Evolutionary conservation across 805 yeast genomes (phyloP).

Genomic region (Nakazawaea molendinolei): DNA sequence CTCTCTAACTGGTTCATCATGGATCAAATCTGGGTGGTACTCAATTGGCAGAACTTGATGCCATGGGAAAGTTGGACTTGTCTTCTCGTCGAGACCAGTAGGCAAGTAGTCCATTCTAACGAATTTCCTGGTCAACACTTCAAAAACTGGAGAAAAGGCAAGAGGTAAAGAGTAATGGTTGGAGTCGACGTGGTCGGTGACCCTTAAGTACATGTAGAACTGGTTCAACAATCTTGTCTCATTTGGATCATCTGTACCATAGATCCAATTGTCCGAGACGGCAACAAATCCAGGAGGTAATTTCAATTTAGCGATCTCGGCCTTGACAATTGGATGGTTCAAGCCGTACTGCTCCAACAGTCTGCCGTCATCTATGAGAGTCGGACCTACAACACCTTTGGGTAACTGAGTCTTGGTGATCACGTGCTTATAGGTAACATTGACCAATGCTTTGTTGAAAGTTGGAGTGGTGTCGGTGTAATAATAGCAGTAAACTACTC

Average conservation of each 20-base stretch:
- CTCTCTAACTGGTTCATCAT: constrained; percentile 46
- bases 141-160: constrained; percentile 69
- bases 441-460: constrained; percentile 68
- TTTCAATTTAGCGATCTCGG: constrained; percentile 61
- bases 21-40: constrained; percentile 61
- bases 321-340: constrained; percentile 50
- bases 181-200: constrained; percentile 60
- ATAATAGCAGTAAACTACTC: constrained; percentile 65
- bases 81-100: constrained; percentile 57
- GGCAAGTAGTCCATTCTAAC: constrained; percentile 72
- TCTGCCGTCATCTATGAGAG: constrained; percentile 56
- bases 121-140: constrained; percentile 50
- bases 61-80: constrained; percentile 54
- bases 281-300: constrained; percentile 49
- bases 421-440: constrained; percentile 55
- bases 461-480: constrained; percentile 39
- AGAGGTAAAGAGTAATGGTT: constrained; percentile 73
- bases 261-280: constrained; percentile 78
- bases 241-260: constrained; percentile 65
- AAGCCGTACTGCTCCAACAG: constrained; percentile 45
- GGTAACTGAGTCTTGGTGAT: constrained; percentile 51
- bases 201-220: constrained; percentile 67
- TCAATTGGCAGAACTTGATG: constrained; percentile 51
- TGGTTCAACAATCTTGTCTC: constrained; percentile 61
- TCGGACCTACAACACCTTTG: constrained; percentile 63